Evolutionary conservation across 2,329 filamentous ascomycete genomes (phyloP).

Genomic region (Colletotrichum sansevieriae): DNA sequence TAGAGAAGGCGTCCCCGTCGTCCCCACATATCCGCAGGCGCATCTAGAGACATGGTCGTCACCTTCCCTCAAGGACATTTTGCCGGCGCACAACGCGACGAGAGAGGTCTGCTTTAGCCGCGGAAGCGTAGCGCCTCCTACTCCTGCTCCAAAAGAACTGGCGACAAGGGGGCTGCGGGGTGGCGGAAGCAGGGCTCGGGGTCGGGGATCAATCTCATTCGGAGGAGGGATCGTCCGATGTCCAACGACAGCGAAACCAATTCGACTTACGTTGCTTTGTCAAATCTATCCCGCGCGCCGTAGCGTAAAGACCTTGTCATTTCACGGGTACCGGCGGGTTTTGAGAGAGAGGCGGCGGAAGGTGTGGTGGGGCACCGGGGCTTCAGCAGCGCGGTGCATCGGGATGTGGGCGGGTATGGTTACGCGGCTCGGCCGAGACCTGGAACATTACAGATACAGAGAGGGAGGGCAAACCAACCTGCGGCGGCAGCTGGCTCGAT

Average conservation of each 20-base stretch:
- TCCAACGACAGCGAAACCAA: conserved; percentile 28
- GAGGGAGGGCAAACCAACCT: not conserved
- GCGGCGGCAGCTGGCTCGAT: conserved; percentile 2
- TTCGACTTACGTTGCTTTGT: conserved; percentile 30
- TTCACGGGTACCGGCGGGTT: conserved; percentile 7
- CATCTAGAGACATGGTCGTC: conserved; percentile 32
- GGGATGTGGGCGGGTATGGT: conserved; percentile 36
- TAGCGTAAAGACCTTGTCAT: not conserved
- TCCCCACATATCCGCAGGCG: conserved; percentile 18
- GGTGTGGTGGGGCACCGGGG: not conserved
- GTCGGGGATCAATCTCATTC: conserved; percentile 11
- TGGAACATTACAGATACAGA: not conserved
- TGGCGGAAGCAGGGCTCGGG: conserved; percentile 3
- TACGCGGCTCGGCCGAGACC: conserved; percentile 36
- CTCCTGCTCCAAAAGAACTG: too few species aligned
- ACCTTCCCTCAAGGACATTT: conserved; percentile 31
- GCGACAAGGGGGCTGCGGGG: too few species aligned
- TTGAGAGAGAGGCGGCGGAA: not conserved
- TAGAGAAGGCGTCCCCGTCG: conserved; percentile 2
- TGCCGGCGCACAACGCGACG: conserved; percentile 2
- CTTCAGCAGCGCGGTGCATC: conserved; percentile 12
- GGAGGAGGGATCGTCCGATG: not conserved
- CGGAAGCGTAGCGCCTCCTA: conserved; percentile 3
- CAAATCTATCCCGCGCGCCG: conserved; percentile 16
- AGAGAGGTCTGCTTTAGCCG: conserved; percentile 13